These are phyloP conservation scores for Ophiobolus disseminans DNA, from an alignment of 2,329 filamentous ascomycete genomes.

Conservation along the genomic window DNA sequence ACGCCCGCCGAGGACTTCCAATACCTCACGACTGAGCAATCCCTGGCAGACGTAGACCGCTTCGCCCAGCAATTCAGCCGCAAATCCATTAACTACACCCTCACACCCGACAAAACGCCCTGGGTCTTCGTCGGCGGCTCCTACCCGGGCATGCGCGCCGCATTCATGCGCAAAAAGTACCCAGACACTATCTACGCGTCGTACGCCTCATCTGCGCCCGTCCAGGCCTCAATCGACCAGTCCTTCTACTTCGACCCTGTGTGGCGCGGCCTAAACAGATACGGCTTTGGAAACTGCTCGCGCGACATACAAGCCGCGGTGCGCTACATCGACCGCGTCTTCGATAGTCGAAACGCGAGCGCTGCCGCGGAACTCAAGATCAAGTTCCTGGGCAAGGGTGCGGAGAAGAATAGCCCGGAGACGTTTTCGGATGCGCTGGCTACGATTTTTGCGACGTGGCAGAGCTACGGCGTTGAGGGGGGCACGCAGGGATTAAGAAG, in stretches of 20 bases:
- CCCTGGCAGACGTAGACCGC: conserved; percentile 50
- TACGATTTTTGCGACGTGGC: conserved; percentile 53
- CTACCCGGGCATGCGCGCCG: conserved; percentile 49
- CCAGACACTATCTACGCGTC: conserved; percentile 48
- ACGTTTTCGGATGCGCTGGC: conserved; percentile 56
- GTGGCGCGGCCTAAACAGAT: conserved; percentile 53
- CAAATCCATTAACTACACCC: conserved; percentile 40
- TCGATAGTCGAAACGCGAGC: conserved; percentile 41
- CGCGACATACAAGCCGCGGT: conserved; percentile 58
- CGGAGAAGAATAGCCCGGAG: conserved; percentile 55
- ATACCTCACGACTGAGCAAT: conserved; percentile 51
- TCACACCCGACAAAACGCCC: conserved; percentile 46
- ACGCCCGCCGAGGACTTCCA: conserved; percentile 44
- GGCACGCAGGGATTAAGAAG: conserved; percentile 40
- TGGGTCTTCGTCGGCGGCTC: conserved; percentile 51
- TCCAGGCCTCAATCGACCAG: conserved; percentile 59
- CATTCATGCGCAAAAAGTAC: conserved; percentile 49
- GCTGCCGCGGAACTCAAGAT: conserved; percentile 54
- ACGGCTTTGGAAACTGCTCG: conserved; percentile 57
- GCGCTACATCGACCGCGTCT: conserved; percentile 56
- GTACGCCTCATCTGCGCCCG: conserved; percentile 48
- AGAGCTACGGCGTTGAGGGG: conserved; percentile 53
- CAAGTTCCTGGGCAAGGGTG: conserved; percentile 56
- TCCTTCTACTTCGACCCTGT: conserved; percentile 60
- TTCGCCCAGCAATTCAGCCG: conserved; percentile 52